These are phyloP conservation scores for Erysimum pusillum DNA, from an alignment of 441 rosid genomes.

Conservation along the genomic window DNA sequence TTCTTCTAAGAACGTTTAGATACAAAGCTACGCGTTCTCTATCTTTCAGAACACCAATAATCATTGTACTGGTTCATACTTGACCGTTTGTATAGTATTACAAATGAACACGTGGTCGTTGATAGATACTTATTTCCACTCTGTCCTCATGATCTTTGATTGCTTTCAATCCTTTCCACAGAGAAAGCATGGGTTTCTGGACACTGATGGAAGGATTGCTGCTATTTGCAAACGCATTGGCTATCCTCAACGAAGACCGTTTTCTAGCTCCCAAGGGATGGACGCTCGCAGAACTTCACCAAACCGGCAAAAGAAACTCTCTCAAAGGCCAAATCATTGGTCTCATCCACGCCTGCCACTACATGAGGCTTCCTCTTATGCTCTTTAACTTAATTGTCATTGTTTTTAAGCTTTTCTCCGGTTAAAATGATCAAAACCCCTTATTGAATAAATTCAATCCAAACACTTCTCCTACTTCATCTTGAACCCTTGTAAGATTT, in stretches of 20 bases:
- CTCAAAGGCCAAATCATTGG: slow-evolving; percentile 79
- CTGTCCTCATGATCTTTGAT: neutral
- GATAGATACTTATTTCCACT: neutral
- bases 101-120: neutral
- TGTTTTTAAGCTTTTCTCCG: slow-evolving; percentile 65
- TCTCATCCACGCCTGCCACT: slow-evolving; percentile 84
- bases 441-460: slow-evolving; percentile 19
- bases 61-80: neutral
- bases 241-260: slow-evolving; percentile 86
- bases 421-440: slow-evolving; percentile 44
- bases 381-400: slow-evolving; percentile 68
- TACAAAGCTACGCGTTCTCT: neutral
- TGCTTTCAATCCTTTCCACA: slow-evolving; percentile 23
- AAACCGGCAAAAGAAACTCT: slow-evolving; percentile 63
- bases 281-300: slow-evolving; percentile 75
- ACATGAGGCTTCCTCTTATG: slow-evolving; percentile 81
- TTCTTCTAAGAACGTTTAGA: neutral
- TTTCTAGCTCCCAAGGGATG: slow-evolving; percentile 81
- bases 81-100: neutral
- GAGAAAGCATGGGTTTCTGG: slow-evolving; percentile 78
- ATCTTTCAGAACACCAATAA: neutral
- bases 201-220: slow-evolving; percentile 71
- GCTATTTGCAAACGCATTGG: slow-evolving; percentile 84
- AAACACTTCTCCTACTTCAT: slow-evolving; percentile 6
- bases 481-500: slow-evolving; percentile 8